Base-by-base conservation (phyloP, 305 asterid species). In the Fraxinus baroniana region DNA sequence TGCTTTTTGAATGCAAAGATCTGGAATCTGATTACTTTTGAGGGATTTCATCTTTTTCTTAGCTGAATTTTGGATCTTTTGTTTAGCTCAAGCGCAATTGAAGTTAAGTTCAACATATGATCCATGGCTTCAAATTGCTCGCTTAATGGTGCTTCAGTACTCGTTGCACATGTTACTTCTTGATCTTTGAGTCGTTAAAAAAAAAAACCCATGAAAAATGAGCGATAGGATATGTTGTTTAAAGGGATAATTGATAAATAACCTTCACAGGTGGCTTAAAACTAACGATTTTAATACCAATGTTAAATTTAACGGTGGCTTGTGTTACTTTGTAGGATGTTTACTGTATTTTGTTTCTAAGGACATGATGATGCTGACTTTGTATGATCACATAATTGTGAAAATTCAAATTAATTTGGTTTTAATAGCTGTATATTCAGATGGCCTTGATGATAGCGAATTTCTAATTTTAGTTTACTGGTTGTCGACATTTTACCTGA, bases 1-100 rank as follows among this genome's bases (percentile, higher is more conserved):
- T 74, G 85, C 73, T 62, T 82, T 26, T 4, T 32, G 39, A 30
- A 72, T 41, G 12, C 41, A 2, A 24, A 80, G 88, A 87, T 87
- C 91, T 81, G 83, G 73, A 83, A 35, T 76, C 85, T 52, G 83
- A 68, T 83, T 36, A 62, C 22, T 80, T 77, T 82, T 46, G 9
- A 49, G 77, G 39, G 60, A 78, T 24, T 36, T 60, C 57, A 71
- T 33, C 26, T 33, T 30, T 78, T 49, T 44, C 13, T 74, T 76
- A 83, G 85, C 82, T 82, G 86, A 41, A 78, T 74, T 85, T 32
- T 70, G 52, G 28, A 83, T 74, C 71, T 86, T 81, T 79, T 60
- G 37, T 22, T 72, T 64, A 66, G 20, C 20, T 78, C 82, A 35
- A 76, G 75, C 13, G 81, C 82, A 81, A 87, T 84, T 77, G 83